Percentiles rank a stretch among this genome's conserved stretches.
Evolutionary conservation across 2,329 filamentous ascomycete genomes (phyloP).

Genomic region (Aspergillus brasiliensis): DNA sequence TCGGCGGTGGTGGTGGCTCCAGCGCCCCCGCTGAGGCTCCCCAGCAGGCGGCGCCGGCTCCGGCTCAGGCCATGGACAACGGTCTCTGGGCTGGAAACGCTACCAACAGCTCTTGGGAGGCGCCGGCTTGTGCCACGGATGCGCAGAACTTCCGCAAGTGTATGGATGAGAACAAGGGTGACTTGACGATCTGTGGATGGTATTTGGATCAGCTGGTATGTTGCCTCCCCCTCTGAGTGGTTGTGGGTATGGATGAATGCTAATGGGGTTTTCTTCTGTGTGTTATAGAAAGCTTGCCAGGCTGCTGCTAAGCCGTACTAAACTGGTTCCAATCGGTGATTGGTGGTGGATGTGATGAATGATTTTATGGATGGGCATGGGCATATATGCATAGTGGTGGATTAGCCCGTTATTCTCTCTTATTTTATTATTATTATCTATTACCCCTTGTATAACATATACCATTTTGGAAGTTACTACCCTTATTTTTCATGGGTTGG

Average conservation of each 20-base stretch:
- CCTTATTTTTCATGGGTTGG: constrained; percentile 5
- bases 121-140: constrained; percentile 74
- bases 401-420: constrained; percentile 13
- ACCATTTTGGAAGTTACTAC: not conserved
- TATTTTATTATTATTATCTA: constrained; percentile 1
- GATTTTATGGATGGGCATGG: constrained; percentile 1
- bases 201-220: constrained; percentile 87
- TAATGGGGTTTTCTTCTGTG: not conserved
- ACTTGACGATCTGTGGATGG: constrained; percentile 96
- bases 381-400: constrained; percentile 26
- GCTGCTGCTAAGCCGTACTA: constrained; percentile 73
- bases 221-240: constrained; percentile 6
- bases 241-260: not conserved
- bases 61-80: constrained; percentile 54
- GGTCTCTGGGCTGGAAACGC: constrained; percentile 51
- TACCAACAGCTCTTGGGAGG: constrained; percentile 50
- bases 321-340: constrained; percentile 11
- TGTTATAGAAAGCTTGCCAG: constrained; percentile 74
- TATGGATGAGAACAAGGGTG: constrained; percentile 92
- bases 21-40: constrained; percentile 55
- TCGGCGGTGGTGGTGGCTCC: constrained; percentile 73
- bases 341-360: not conserved
- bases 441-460: constrained; percentile 5
- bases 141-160: constrained; percentile 88
- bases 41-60: constrained; percentile 47